Evolutionary conservation across 805 yeast species (phyloP), one percentile per base, ranked within the genome.

Genomic region (Barnettozyma sp.): DNA sequence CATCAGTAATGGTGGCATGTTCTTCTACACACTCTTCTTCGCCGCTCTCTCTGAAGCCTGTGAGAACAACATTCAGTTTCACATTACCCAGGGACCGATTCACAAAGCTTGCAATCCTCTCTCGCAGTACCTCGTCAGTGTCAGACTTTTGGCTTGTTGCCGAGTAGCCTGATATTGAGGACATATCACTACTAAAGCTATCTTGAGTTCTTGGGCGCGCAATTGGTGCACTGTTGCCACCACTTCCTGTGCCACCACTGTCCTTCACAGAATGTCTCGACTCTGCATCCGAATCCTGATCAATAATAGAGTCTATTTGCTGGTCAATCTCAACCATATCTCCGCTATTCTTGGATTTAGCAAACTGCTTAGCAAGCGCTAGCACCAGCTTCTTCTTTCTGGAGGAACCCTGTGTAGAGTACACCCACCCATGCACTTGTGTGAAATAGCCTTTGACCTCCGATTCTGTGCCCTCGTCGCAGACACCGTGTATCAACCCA

Each of bases 351-450:
- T 56, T 42, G 5, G 62, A 32, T 33, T 75, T 72, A 0, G 78
- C 71, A 33, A n/a, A 62, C 55, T 83, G 86, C 41, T 74, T 73
- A 4, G 86, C 84, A 29, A 86, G 58, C 1, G 86, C 69, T 16
- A 82, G 55, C 22, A 88, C 63, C 29, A 88, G 55, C 39, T 78
- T 63, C 56, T 86, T 85, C 50, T 81, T 85, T 27, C 94, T 65
- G 21, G 73, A 70, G 66, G 76, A 71, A 7, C 70, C 63, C 1
- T 94, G 94, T 0, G 87, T 85, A 27, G 82, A 66, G 35, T 50
- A 69, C 9, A 74, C 67, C 71, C 82, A 74, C 6, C 96, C 95
- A 29, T 83, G 68, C 3, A 88, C 73, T 23, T 76, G 75, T 2
- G 81, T 71, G 26, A 71, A 70, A 43, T 64, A 74, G 34, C 63